These are phyloP conservation scores for Voacanga thouarsii DNA, from an alignment of 257 asterid genomes.

Conservation along the genomic window DNA sequence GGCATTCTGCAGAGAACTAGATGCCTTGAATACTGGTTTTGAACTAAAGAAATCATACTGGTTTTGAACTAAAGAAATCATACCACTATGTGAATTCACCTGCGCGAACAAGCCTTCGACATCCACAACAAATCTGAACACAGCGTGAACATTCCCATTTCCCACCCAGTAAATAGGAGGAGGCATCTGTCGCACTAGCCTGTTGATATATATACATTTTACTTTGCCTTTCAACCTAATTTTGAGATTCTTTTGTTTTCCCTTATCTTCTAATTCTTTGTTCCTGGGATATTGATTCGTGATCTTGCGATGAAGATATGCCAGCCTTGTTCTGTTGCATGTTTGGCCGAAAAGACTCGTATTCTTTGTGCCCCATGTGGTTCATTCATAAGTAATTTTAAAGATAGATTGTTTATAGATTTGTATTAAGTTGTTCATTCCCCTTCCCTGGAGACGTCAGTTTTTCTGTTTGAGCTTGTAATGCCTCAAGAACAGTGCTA, in stretches of 20 bases:
- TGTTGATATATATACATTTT: constrained; percentile 39
- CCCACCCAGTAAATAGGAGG: constrained; percentile 33
- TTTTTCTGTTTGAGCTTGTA: too few species aligned
- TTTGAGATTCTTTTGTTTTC: constrained; percentile 23
- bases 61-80: constrained; percentile 13
- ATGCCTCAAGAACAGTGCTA: too few species aligned
- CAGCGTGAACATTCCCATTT: constrained; percentile 14
- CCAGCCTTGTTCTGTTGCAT: neutral
- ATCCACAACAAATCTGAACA: constrained; percentile 20
- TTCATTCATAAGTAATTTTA: too few species aligned
- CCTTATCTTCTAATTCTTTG: neutral
- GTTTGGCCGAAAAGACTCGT: constrained; percentile 7
- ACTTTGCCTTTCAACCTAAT: neutral
- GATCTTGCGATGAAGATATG: constrained; percentile 4
- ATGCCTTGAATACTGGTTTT: constrained; percentile 10
- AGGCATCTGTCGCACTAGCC: constrained; percentile 34
- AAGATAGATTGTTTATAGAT: too few species aligned
- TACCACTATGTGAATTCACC: constrained; percentile 35
- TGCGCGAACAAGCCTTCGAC: constrained; percentile 21
- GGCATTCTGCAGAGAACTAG: constrained; percentile 44
- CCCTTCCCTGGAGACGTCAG: too few species aligned
- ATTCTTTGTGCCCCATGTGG: neutral
- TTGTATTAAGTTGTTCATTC: too few species aligned
- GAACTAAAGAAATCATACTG: constrained; percentile 19
- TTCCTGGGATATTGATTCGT: neutral